Base-by-base conservation (phyloP, 208 protist species). In the Wallacemonas sp. region DNA sequence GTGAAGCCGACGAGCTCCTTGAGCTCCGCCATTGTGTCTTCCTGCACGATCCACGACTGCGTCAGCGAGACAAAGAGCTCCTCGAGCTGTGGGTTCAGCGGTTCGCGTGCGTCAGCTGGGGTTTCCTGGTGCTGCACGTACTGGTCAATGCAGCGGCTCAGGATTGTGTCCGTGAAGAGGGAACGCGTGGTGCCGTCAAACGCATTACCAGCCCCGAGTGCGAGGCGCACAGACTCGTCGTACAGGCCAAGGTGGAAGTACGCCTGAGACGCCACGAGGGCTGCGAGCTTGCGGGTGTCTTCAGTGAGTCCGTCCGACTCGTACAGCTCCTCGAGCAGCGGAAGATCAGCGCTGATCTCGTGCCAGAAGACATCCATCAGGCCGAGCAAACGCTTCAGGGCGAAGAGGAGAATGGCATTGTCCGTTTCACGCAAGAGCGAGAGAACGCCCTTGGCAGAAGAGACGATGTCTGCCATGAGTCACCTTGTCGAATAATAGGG, bases 211-310 rank as follows among this genome's bases (percentile, higher is more conserved):
- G 98, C 97, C 26, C 74, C 78, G 4, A 99, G 87, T 0, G 98
- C 98, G 68, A 96, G 98, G 62, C 84, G 66, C 45, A 99, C 91
- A 9, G 98, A 93, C 42, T 98, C 92, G 59, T 90, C 87, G 71
- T 97, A 98, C 39, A 91, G 95, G 22, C 94, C 94, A 19, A 99
- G 87, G 75, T 99, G 97, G 76, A 99, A 99, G 77, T 99, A 99
- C 27, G 99, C 96, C 77, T 98, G 93, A 34, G 92, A 97, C 1
- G 90, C 86, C 29, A 98, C 83, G 2, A 99, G 78, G 0, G 97
- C 92, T 10, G 97, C 97, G 26, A 91, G 75, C 32, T 78, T 61
- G 30, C 87, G 83, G 5, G 85, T 90, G 36, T 90, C 75, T 34
- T 83, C 72, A 3, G 72, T 66, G 39, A 94, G 63, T 27, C 58